Conservation (phyloP, 2,329 filamentous ascomycete genomes). For the Colletotrichum lindemuthianum region DNA sequence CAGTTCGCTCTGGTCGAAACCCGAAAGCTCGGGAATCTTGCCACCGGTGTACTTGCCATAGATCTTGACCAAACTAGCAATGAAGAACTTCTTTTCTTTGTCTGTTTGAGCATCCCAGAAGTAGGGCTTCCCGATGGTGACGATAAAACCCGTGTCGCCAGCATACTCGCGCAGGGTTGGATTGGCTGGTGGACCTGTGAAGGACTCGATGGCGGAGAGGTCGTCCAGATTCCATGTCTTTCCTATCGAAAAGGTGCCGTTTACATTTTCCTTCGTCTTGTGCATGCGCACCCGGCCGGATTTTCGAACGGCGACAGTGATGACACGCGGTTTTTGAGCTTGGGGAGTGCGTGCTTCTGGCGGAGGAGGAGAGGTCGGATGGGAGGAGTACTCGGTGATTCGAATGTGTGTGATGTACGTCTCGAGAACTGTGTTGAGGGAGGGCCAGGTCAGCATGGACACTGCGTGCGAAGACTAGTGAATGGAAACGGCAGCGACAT, state of each 20-base stretch:
- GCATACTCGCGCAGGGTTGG: constrained; percentile 79
- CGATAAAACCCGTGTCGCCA: constrained; percentile 83
- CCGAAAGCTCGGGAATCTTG: constrained; percentile 78
- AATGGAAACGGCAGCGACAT: constrained; percentile 51
- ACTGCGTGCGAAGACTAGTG: constrained; percentile 12
- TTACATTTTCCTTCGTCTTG: constrained; percentile 95
- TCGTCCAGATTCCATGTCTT: constrained; percentile 99
- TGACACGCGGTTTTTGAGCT: constrained; percentile 87
- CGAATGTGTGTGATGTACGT: constrained; percentile 98
- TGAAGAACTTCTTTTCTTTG: constrained; percentile 99
- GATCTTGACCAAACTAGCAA: constrained; percentile 95
- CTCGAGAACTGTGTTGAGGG: constrained; percentile 71
- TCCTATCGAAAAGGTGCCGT: constrained; percentile 94
- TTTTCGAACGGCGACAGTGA: constrained; percentile 92
- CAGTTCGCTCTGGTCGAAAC: constrained; percentile 83
- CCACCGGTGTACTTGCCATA: constrained; percentile 96
- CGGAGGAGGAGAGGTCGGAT: constrained; percentile 86
- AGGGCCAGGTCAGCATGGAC: constrained; percentile 18
- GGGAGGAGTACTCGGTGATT: constrained; percentile 85
- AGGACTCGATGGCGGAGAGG: constrained; percentile 82
- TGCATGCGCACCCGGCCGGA: constrained; percentile 94
- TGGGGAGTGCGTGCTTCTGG: constrained; percentile 75
- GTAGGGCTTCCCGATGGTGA: constrained; percentile 92
- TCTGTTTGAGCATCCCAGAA: constrained; percentile 95
- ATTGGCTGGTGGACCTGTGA: constrained; percentile 68